These are phyloP conservation scores for Mycosphaerelloides madeirae DNA, from an alignment of 2,329 filamentous ascomycete species.

Conservation along the genomic window DNA sequence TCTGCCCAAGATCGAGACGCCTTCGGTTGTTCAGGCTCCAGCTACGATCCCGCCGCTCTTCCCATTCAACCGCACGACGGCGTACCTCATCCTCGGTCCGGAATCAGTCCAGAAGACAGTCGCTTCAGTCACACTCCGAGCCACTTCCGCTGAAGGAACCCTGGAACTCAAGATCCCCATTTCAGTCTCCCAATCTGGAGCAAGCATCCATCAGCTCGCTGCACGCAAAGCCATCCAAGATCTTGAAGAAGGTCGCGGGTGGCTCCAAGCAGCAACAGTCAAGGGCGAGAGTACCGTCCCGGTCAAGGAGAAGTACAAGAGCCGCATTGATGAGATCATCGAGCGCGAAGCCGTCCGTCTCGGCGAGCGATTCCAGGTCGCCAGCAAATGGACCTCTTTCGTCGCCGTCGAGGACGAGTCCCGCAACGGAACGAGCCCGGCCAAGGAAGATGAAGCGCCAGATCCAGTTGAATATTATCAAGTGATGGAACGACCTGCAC, in stretches of 20 bases:
- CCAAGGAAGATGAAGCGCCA: no score
- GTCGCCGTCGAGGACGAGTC: constrained; percentile 56
- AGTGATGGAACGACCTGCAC: no score
- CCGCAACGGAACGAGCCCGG: no score
- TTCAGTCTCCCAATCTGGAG: constrained; percentile 1
- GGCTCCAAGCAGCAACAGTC: constrained; percentile 50
- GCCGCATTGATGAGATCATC: constrained; percentile 56
- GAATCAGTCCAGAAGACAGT: constrained; percentile 44
- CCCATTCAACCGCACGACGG: constrained; percentile 60
- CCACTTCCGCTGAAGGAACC: constrained; percentile 53
- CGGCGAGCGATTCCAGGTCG: constrained; percentile 62
- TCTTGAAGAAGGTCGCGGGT: constrained; percentile 65
- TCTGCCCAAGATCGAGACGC: constrained; percentile 50
- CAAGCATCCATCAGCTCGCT: constrained; percentile 61
- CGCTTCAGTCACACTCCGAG: constrained; percentile 55
- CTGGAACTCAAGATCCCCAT: constrained; percentile 63
- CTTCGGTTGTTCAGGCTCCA: constrained; percentile 61
- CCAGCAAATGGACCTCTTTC: constrained; percentile 67
- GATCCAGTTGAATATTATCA: no score
- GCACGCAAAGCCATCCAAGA: constrained; percentile 64
- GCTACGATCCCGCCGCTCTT: constrained; percentile 60
- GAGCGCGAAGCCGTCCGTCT: constrained; percentile 63
- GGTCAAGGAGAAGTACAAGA: constrained; percentile 46
- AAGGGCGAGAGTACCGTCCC: constrained; percentile 31
- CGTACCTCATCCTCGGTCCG: constrained; percentile 62